Percentiles rank a stretch among this genome's conserved stretches.
Conservation (phyloP, 139 green algal species). For the Astrephomene gubernaculifera region DNA sequence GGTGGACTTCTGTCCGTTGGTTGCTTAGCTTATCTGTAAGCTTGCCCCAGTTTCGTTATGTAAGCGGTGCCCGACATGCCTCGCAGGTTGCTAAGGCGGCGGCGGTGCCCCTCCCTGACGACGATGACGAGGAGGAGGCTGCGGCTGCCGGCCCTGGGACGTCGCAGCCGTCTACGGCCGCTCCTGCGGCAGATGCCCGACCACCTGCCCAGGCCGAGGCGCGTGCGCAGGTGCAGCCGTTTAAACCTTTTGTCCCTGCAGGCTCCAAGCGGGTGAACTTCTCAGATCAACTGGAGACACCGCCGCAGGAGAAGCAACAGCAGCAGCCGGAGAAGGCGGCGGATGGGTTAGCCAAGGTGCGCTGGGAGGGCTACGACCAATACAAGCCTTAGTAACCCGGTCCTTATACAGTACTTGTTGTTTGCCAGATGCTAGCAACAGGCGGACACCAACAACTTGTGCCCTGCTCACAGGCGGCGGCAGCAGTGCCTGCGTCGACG, state of each 20-base stretch:
- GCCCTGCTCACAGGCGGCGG: not conserved
- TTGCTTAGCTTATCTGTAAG: not conserved
- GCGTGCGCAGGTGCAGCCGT: not conserved
- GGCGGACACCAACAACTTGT: too few species aligned
- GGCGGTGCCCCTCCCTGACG: constrained; percentile 41
- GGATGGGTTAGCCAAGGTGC: not conserved
- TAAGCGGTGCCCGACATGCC: not conserved
- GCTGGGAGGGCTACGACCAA: too few species aligned
- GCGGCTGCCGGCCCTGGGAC: not conserved
- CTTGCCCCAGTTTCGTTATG: not conserved
- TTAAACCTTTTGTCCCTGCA: not conserved
- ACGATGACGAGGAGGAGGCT: constrained; percentile 42
- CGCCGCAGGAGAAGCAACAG: not conserved
- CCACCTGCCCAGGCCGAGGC: too few species aligned
- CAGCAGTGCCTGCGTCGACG: not conserved
- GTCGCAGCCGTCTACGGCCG: too few species aligned
- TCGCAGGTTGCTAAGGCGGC: constrained; percentile 44
- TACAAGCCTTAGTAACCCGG: too few species aligned
- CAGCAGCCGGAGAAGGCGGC: not conserved
- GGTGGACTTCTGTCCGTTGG: too few species aligned
- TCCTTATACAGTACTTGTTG: too few species aligned
- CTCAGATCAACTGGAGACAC: not conserved
- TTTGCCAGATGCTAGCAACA: too few species aligned
- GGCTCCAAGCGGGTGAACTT: constrained; percentile 17
- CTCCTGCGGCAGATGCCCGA: not conserved